Percentiles rank a stretch among this genome's conserved stretches.
Conservation (phyloP, 176 grass and related monocot species). For the Raddia distichophylla region DNA sequence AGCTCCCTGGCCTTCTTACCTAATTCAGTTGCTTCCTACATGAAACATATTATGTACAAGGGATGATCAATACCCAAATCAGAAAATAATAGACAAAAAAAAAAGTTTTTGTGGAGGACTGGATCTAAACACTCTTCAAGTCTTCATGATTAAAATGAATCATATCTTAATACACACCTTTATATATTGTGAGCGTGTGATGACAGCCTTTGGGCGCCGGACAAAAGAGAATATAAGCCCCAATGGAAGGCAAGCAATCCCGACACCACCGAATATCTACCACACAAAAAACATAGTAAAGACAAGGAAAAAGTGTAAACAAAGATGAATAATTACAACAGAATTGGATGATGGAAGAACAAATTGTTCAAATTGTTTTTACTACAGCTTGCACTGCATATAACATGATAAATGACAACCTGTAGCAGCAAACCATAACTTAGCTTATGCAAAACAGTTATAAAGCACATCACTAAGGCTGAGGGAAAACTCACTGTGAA, state of each 20-base stretch:
- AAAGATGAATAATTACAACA: neutral
- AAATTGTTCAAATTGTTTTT: conserved; percentile 11
- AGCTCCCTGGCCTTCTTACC: conserved; percentile 93
- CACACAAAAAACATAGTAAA: conserved; percentile 34
- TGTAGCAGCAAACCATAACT: neutral
- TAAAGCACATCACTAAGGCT: conserved; percentile 13
- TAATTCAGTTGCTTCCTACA: conserved; percentile 94
- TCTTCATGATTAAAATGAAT: conserved; percentile 18
- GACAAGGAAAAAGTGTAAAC: neutral
- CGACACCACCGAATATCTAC: conserved; percentile 98
- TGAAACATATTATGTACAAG: conserved; percentile 19
- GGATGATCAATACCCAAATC: neutral
- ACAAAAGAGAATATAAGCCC: conserved; percentile 89
- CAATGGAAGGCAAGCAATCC: conserved; percentile 96
- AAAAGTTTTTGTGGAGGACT: conserved; percentile 30
- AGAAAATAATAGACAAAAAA: conserved; percentile 5
- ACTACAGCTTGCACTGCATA: neutral
- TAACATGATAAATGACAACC: neutral
- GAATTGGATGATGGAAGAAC: neutral
- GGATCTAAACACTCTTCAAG: conserved; percentile 1
- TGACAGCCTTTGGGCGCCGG: conserved; percentile 94
- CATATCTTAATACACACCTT: conserved; percentile 59
- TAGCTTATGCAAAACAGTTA: neutral
- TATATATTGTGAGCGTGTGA: conserved; percentile 99
- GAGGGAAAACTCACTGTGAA: conserved; percentile 69